Conservation (phyloP, 2,329 filamentous ascomycete species). For the Aspergillus niger region DNA sequence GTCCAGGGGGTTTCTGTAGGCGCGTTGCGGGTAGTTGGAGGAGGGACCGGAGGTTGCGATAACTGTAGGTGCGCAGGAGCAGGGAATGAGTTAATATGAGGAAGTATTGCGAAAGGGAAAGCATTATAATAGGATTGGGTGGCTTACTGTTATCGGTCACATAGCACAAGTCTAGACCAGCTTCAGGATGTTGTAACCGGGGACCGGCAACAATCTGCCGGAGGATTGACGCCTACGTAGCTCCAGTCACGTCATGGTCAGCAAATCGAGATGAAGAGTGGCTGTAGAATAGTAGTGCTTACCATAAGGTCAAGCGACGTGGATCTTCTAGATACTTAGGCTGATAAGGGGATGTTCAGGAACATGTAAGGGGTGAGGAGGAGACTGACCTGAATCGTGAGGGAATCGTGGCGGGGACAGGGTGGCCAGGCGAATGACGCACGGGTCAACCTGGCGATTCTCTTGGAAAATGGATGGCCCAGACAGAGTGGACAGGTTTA, state of each 20-base stretch:
- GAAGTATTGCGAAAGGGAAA: neutral
- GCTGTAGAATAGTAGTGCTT: neutral
- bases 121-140: neutral
- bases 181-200: conserved; percentile 78
- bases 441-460: neutral
- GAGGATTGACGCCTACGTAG: conserved; percentile 67
- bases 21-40: conserved; percentile 83
- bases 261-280: neutral
- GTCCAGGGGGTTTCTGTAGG: conserved; percentile 91
- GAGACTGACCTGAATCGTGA: neutral
- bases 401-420: neutral
- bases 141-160: conserved; percentile 72
- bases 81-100: neutral
- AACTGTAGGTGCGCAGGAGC: conserved; percentile 40
- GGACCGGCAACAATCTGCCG: conserved; percentile 91
- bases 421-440: neutral
- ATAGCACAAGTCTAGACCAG: conserved; percentile 91
- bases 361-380: neutral
- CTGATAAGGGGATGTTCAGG: neutral
- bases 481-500: neutral
- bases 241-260: conserved; percentile 19
- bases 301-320: neutral
- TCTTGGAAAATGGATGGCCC: neutral
- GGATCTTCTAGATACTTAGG: neutral
- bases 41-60: conserved; percentile 82